Conservation (phyloP, 495 filamentous ascomycete genomes). For the Aspergillus carlsbadensis region DNA sequence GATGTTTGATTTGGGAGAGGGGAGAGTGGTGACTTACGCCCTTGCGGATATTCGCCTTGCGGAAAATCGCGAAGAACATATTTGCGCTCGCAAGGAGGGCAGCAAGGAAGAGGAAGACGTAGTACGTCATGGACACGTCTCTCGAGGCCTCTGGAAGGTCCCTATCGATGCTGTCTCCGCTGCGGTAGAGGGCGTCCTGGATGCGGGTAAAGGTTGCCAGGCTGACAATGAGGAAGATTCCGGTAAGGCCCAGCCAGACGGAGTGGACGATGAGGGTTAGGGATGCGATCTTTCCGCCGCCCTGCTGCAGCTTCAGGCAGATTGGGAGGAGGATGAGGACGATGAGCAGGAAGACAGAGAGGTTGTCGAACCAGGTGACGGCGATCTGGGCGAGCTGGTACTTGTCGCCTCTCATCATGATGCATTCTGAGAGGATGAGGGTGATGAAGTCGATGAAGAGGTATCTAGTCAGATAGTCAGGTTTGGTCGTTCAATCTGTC, state of each 20-base stretch:
- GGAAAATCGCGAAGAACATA: constrained; percentile 11
- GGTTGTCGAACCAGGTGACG: constrained; percentile 7
- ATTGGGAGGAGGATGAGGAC: constrained; percentile 18
- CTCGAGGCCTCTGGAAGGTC: background rate
- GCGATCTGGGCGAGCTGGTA: background rate
- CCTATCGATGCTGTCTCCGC: background rate
- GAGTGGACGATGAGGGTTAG: constrained; percentile 13
- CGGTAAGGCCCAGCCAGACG: constrained; percentile 3
- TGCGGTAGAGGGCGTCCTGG: background rate
- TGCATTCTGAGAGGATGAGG: constrained; percentile 14
- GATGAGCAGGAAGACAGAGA: constrained; percentile 5
- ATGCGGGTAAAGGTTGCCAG: constrained; percentile 8
- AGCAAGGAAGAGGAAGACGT: constrained; percentile 16
- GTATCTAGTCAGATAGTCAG: background rate
- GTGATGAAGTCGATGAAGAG: constrained; percentile 10
- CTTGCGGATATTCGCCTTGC: constrained; percentile 1
- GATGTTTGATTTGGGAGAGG: too few relatives aligned
- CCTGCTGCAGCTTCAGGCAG: constrained; percentile 15
- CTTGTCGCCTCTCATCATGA: background rate
- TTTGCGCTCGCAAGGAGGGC: constrained; percentile 10
- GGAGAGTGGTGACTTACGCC: constrained; percentile 14
- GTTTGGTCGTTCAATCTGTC: background rate
- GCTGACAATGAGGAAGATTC: constrained; percentile 11
- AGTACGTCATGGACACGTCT: constrained; percentile 3
- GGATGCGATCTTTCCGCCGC: background rate